A percentile compares a stretch with the other conserved stretches of the same genome.
These are phyloP conservation scores for Phyllostachys edulis DNA, from an alignment of 176 grass and related monocot genomes.

Conservation along the genomic window DNA sequence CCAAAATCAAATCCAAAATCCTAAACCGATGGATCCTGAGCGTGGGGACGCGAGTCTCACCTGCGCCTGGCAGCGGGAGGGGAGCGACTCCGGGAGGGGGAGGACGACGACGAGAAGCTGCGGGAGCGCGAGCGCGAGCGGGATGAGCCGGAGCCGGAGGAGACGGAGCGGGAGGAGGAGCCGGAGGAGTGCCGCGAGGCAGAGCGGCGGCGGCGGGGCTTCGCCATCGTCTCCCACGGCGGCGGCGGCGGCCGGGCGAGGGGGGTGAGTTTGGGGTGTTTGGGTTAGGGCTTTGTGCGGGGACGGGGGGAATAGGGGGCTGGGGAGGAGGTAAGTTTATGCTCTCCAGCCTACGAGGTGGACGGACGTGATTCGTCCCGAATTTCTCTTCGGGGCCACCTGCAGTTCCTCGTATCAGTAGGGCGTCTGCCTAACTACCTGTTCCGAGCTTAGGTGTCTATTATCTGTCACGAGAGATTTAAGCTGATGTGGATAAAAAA, in stretches of 20 bases:
- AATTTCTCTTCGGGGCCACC: not conserved
- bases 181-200: constrained; percentile 68
- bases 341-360: not conserved
- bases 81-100: constrained; percentile 79
- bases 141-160: constrained; percentile 50
- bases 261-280: not conserved
- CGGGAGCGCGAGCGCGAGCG: constrained; percentile 45
- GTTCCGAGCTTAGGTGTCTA: too few species aligned
- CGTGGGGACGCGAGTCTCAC: constrained; percentile 4
- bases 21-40: not conserved
- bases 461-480: too few species aligned
- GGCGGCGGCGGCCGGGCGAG: constrained; percentile 14
- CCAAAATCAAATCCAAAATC: not conserved
- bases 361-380: not conserved
- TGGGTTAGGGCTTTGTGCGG: constrained; percentile 48
- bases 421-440: too few species aligned
- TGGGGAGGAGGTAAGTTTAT: not conserved
- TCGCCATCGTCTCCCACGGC: constrained; percentile 65
- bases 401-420: not conserved
- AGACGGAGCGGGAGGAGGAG: constrained; percentile 71
- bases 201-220: constrained; percentile 64
- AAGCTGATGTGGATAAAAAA: too few species aligned
- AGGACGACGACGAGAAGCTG: constrained; percentile 62
- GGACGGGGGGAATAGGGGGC: too few species aligned
- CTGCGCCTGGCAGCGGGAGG: constrained; percentile 66